A percentile compares a stretch with the other conserved stretches of the same genome.
These are phyloP conservation scores for Xanthoconium purpureum DNA, from an alignment of 768 basidiomycete species.

Conservation along the genomic window DNA sequence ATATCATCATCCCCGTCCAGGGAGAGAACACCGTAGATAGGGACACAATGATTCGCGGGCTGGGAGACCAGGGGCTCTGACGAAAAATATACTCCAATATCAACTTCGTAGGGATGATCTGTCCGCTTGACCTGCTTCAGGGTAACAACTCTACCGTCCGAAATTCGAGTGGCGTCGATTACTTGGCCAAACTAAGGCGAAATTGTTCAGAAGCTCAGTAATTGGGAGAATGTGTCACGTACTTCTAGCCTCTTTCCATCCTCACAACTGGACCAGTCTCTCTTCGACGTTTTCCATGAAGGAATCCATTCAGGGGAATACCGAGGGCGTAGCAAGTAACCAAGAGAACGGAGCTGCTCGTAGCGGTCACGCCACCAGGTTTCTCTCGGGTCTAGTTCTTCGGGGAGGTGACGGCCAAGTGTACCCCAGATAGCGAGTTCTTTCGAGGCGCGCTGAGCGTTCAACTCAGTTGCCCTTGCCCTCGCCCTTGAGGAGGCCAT, in stretches of 20 bases:
- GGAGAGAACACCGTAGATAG: constrained; percentile 21
- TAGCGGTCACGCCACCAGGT: constrained; percentile 14
- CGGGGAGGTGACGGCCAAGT: background rate
- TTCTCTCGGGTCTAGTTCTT: constrained; percentile 8
- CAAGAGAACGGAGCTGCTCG: background rate
- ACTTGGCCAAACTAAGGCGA: background rate
- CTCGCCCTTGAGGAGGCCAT: no score
- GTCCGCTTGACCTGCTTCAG: constrained; percentile 25
- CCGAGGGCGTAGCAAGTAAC: background rate
- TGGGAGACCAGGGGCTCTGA: background rate
- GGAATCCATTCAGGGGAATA: constrained; percentile 9
- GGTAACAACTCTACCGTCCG: constrained; percentile 27
- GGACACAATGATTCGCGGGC: constrained; percentile 34
- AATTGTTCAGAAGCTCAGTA: background rate
- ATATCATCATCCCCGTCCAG: background rate
- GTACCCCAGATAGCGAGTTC: background rate
- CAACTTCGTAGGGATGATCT: constrained; percentile 23
- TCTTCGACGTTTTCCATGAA: background rate
- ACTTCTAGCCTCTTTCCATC: background rate
- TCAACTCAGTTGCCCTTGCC: background rate
- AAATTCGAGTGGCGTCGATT: constrained; percentile 28
- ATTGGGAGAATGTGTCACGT: background rate
- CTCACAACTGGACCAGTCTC: background rate
- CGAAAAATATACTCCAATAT: constrained; percentile 27
- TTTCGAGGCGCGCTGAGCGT: background rate